phyloP scores from a whole-genome alignment of 768 basidiomycete species.

The Lactifluus piperatus region DNA sequence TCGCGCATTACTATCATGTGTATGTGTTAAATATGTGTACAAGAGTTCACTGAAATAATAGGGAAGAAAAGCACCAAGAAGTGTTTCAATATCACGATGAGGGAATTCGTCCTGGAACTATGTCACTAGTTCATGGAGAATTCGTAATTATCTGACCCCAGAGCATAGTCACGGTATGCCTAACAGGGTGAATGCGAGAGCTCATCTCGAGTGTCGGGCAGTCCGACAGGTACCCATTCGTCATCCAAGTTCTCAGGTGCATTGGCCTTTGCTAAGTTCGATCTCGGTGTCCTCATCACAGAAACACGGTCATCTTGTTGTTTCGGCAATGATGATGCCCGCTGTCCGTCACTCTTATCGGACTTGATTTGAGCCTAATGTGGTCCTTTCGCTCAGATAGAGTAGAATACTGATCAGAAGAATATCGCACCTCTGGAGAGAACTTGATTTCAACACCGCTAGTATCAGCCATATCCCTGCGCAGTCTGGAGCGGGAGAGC shows the following conservation, averaged over 20 bases:
- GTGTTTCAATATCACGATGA: too few species aligned
- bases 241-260: neutral
- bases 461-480: neutral
- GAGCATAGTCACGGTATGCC: too few species aligned
- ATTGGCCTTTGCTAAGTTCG: neutral
- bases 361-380: neutral
- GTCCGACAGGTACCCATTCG: neutral
- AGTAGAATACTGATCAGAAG: neutral
- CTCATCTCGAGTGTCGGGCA: neutral
- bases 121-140: too few species aligned
- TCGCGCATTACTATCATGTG: too few species aligned
- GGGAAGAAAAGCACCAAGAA: too few species aligned
- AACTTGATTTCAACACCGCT: neutral
- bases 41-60: too few species aligned
- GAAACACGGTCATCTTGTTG: neutral
- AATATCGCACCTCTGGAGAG: neutral
- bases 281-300: neutral
- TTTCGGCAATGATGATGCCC: neutral
- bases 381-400: neutral
- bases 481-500: neutral
- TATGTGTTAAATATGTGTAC: too few species aligned
- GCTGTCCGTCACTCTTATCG: neutral
- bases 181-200: neutral
- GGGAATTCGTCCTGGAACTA: too few species aligned
- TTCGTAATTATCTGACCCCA: too few species aligned